A percentile compares a stretch with the other conserved stretches of the same genome.
Conservation (phyloP, 768 basidiomycete species). For the Lactarius pseudohatsudake region DNA sequence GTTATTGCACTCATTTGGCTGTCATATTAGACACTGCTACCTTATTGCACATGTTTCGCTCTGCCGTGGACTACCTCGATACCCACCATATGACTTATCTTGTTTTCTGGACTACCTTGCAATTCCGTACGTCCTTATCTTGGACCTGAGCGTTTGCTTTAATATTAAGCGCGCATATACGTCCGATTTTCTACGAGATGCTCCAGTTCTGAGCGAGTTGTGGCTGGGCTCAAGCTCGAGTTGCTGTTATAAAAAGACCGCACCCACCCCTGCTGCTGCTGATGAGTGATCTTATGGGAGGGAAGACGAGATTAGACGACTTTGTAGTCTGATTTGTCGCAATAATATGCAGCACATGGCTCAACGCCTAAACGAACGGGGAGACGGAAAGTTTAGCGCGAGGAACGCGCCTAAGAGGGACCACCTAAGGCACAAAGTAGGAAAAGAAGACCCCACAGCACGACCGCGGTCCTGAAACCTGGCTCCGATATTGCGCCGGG, state of each 20-base stretch:
- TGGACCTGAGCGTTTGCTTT: background rate
- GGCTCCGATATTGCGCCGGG: background rate
- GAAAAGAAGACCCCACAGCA: slow-evolving; percentile 3
- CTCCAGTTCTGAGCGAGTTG: background rate
- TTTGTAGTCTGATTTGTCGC: background rate
- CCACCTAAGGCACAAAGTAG: background rate
- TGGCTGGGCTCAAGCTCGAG: background rate
- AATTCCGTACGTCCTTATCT: background rate
- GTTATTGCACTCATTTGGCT: background rate
- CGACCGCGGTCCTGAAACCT: slow-evolving; percentile 1
- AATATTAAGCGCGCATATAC: background rate
- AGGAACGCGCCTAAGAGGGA: background rate
- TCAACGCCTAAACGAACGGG: slow-evolving; percentile 5
- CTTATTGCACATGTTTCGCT: background rate
- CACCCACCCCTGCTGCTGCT: background rate
- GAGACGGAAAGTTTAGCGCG: background rate
- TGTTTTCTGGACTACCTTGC: slow-evolving; percentile 13
- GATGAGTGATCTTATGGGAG: background rate
- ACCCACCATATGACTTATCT: slow-evolving; percentile 20
- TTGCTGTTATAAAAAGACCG: background rate
- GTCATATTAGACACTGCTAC: slow-evolving; percentile 5
- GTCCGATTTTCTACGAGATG: background rate
- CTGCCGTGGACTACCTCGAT: slow-evolving; percentile 11
- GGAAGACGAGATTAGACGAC: background rate
- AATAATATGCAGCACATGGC: slow-evolving; percentile 15